Evolutionary conservation across 164 flowering plant species (phyloP).

Genomic region (Nymphaea colorata): DNA sequence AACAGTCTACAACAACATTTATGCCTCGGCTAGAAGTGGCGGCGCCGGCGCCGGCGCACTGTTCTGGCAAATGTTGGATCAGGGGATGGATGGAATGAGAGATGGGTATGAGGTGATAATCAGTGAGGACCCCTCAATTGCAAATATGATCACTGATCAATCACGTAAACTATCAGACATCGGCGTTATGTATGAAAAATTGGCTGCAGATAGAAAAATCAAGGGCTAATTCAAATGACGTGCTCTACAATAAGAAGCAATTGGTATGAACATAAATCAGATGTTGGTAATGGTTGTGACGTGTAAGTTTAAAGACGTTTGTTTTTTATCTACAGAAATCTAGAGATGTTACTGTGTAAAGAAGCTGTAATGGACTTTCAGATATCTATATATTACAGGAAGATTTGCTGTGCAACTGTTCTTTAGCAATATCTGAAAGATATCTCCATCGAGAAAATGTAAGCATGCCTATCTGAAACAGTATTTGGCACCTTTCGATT

Average conservation of each 20-base stretch:
- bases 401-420: not conserved
- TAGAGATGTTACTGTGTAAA: not conserved
- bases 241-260: too few species aligned
- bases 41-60: constrained; percentile 32
- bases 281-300: too few species aligned
- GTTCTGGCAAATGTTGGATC: constrained; percentile 37
- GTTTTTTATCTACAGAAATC: not conserved
- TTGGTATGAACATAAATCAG: too few species aligned
- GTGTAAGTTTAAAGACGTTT: too few species aligned
- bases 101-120: constrained; percentile 44
- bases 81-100: constrained; percentile 21
- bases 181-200: not conserved
- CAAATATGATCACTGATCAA: constrained; percentile 26
- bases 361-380: not conserved
- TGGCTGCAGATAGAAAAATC: too few species aligned
- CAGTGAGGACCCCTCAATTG: constrained; percentile 32
- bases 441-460: too few species aligned
- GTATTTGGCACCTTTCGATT: too few species aligned
- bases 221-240: too few species aligned
- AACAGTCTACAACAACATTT: constrained; percentile 16
- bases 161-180: constrained; percentile 19
- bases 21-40: constrained; percentile 17
- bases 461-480: too few species aligned
- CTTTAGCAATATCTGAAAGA: not conserved
- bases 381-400: not conserved